These are phyloP conservation scores for Entomortierella chlamydospora DNA, from an alignment of 192 early-diverging fungal species.

Conservation along the genomic window DNA sequence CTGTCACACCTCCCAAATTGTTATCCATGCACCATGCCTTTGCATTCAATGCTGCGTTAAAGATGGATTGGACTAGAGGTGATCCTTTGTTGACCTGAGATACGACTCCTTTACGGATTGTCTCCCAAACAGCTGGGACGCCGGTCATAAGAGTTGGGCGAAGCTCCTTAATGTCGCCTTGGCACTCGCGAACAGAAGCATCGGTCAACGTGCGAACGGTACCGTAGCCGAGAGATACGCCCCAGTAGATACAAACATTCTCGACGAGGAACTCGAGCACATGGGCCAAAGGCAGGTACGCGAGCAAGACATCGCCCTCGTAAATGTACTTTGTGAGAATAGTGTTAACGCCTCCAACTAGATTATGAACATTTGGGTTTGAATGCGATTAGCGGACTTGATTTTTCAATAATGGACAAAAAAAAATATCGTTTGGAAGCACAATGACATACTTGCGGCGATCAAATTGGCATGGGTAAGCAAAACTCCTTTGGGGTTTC, in stretches of 20 bases:
- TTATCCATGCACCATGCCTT: constrained; percentile 71
- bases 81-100: constrained; percentile 64
- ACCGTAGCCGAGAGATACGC: constrained; percentile 71
- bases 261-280: constrained; percentile 89
- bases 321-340: constrained; percentile 55
- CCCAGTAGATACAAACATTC: constrained; percentile 69
- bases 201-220: constrained; percentile 75
- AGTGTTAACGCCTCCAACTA: constrained; percentile 65
- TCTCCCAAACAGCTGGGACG: constrained; percentile 86
- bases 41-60: constrained; percentile 74
- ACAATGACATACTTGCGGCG: constrained; percentile 64
- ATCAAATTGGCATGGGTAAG: constrained; percentile 84
- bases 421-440: too few relatives aligned
- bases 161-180: constrained; percentile 76
- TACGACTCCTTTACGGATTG: constrained; percentile 86
- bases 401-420: neutral
- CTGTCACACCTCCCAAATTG: constrained; percentile 64
- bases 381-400: too few relatives aligned
- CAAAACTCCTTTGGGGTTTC: constrained; percentile 90
- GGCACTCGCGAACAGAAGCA: constrained; percentile 69
- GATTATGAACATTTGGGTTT: neutral
- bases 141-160: constrained; percentile 81
- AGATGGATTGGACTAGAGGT: constrained; percentile 69
- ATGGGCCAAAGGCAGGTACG: constrained; percentile 90
- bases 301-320: constrained; percentile 68